A percentile compares a stretch with the other conserved stretches of the same genome.
These are phyloP conservation scores for Neurospora crassa DNA, from an alignment of 2,329 filamentous ascomycete species.

Conservation along the genomic window DNA sequence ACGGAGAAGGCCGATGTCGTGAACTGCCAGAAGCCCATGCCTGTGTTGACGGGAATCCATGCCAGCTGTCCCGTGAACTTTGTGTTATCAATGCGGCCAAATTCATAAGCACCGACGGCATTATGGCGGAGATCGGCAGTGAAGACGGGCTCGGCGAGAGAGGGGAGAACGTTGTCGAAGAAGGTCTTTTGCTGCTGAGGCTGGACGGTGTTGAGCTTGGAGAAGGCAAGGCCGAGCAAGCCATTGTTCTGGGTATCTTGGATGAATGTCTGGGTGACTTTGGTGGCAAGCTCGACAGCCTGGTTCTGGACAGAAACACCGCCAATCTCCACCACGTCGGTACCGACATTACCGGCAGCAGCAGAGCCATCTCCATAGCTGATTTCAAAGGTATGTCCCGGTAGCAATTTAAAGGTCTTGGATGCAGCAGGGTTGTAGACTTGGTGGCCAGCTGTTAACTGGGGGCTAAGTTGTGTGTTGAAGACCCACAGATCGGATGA, in stretches of 20 bases:
- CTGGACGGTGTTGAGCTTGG: conserved; percentile 52
- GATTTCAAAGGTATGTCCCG: conserved; percentile 49
- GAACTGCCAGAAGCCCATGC: conserved; percentile 62
- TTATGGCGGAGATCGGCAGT: conserved; percentile 57
- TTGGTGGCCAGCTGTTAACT: conserved; percentile 37
- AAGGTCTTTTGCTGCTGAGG: conserved; percentile 60
- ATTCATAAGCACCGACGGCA: conserved; percentile 58
- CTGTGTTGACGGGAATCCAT: conserved; percentile 52
- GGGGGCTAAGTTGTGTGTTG: conserved; percentile 44
- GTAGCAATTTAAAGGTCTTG: conserved; percentile 22
- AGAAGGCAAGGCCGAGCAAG: conserved; percentile 61
- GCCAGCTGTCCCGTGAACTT: conserved; percentile 55
- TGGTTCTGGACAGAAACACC: conserved; percentile 52
- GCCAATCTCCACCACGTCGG: conserved; percentile 58
- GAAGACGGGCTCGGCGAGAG: conserved; percentile 57
- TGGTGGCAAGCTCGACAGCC: conserved; percentile 56
- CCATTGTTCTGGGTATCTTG: conserved; percentile 53
- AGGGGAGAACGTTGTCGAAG: conserved; percentile 58
- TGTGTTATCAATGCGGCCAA: conserved; percentile 56
- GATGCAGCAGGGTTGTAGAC: conserved; percentile 30
- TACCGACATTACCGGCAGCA: conserved; percentile 55
- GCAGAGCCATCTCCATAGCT: conserved; percentile 60
- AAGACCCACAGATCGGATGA: conserved; percentile 70
- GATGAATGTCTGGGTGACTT: conserved; percentile 48
- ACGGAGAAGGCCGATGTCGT: conserved; percentile 47